phyloP scores from a whole-genome alignment of 1,284 basidiomycete genomes.

The Jaminaea rosea region DNA sequence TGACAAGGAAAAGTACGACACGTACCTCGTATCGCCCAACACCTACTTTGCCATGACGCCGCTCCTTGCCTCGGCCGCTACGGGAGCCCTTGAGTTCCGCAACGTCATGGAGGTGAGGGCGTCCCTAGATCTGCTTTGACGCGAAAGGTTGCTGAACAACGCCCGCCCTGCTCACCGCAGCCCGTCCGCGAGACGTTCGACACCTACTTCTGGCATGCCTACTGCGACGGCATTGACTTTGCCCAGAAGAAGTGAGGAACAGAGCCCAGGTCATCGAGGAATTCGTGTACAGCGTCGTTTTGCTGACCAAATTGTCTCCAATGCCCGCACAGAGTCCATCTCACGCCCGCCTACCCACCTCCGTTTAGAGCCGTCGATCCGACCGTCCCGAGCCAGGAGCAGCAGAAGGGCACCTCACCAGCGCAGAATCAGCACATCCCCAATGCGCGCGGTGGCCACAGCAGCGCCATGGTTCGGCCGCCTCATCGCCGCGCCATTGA shows the following conservation, averaged over 20 bases:
- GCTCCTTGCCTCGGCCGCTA: constrained; percentile 47
- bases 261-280: too few species aligned
- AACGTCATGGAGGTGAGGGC: too few species aligned
- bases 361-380: constrained; percentile 54
- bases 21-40: constrained; percentile 37
- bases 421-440: not conserved
- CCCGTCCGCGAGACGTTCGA: constrained; percentile 54
- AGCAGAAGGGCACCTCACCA: constrained; percentile 5
- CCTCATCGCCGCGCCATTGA: constrained; percentile 14
- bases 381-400: constrained; percentile 46
- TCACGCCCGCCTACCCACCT: constrained; percentile 13
- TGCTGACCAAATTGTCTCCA: too few species aligned
- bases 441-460: constrained; percentile 5
- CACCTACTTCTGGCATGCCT: constrained; percentile 48
- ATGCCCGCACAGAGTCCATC: too few species aligned
- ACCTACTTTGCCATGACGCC: constrained; percentile 26
- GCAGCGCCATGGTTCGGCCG: constrained; percentile 47
- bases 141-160: too few species aligned
- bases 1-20: constrained; percentile 14
- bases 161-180: constrained; percentile 67
- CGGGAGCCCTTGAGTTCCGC: constrained; percentile 15
- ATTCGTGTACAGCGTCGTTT: too few species aligned
- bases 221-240: constrained; percentile 35
- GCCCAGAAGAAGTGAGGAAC: not conserved
- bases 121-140: too few species aligned